Evolutionary conservation across 116 monocot species (phyloP), one percentile per base, ranked within the genome.

Genomic region (Cymodocea nodosa): DNA sequence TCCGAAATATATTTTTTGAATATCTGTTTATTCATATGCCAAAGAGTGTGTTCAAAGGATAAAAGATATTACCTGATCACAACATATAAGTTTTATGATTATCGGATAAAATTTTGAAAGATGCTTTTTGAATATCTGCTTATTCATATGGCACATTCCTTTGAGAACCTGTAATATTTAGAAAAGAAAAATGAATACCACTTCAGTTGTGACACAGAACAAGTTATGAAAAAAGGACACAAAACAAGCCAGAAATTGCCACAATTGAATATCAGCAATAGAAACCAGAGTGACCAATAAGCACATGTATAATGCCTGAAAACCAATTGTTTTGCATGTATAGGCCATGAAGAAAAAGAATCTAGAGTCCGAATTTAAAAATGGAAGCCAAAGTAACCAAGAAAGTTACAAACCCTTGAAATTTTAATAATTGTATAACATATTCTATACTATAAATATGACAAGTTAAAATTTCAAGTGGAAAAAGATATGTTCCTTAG

Each of bases 41-140:
- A 79, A 30, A 30, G 30, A 30, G 30, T 30, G 30, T 30, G 30
- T 30, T 3, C 3, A 30, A 30, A 30, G 30, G 30, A 48, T 52
- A 23, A 34, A 53, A 59, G 52, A 14, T 15, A 30, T 68, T 83
- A 95, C 94, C 94, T 90, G 94, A 68, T 95, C 90, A 3, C 30
- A 30, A 3, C 30, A 30, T 30, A 30, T 30, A 30, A 30, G 30
- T 30, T 30, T 30, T 30, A 85, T 95, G 68, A 95, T 80, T 63
- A 90, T 74, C 35, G 95, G 95, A 74, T 95, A 95, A 67, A 90
- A 90, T 68, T 85, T 81, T 71, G 73, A 79, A 49, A 95, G 75
- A 83, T 95, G 90, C 60, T 68, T 95, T 66, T 63, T 83, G 68
- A 95, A 95, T 69, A 95, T 83, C 57, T 77, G 80, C 63, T 60